Base-by-base conservation (phyloP, 2,329 filamentous ascomycete species). In the Pestalotiopsis fici region DNA sequence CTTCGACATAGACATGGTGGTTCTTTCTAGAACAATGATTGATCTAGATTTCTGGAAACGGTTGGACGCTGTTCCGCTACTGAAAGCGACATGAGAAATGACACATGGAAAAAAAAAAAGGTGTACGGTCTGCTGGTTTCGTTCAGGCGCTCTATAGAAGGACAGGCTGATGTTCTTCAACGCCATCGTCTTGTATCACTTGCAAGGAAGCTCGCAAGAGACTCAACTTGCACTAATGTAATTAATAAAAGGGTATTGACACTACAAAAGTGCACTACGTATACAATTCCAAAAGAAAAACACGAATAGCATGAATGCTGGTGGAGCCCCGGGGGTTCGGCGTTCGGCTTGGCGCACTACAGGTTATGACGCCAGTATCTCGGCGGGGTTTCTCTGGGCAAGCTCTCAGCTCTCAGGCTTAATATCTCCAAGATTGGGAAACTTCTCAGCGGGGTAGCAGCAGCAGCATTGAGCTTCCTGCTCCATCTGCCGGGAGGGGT, bases 1-100 rank as follows among this genome's bases (percentile, higher is more conserved):
- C 74, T 7, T 66, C 70, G 4, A 72, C 70, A 21, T 59, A 23
- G 31, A 37, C 12, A 27, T 12, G 4, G 15, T n/a, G 59, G 12
- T 31, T 9, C 13, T 18, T 31, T 23, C 9, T 15, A 35, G 18
- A 25, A n/a, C 31, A 28, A 28, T 21, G 59, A n/a, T 47, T n/a
- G 31, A 35, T 35, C 31, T 35, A 35, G 31, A 7, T 9, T 35
- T 23, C 4, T 35, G 60, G 21, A 23, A 13, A 23, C 23, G 11
- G 21, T 11, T 13, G 43, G 18, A 47, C 15, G 4, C 43, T 18
- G n/a, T n/a, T n/a, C n/a, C n/a, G n/a, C n/a, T n/a, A n/a, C n/a
- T n/a, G n/a, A n/a, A n/a, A n/a, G 18, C 5, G 9, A 50, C 43
- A 47, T 50, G 43, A 50, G 43, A 50, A 50, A 50, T 21, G n/a